These are phyloP conservation scores for Populus euphratica DNA, from an alignment of 345 rosid species.

Conservation along the genomic window DNA sequence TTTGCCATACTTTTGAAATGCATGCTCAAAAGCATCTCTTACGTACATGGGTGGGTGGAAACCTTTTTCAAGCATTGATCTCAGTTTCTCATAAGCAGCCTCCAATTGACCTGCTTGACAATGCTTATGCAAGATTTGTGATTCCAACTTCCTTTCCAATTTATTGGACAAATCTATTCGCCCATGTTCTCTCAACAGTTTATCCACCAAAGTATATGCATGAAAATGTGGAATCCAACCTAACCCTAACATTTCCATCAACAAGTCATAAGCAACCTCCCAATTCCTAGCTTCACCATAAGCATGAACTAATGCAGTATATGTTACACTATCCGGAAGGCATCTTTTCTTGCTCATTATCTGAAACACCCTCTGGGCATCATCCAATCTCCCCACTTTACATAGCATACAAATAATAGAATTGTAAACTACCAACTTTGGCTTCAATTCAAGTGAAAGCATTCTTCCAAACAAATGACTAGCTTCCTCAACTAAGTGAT, in stretches of 20 bases:
- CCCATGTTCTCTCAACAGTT: slow-evolving; percentile 28
- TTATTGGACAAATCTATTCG: slow-evolving; percentile 23
- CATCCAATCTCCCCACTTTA: slow-evolving; percentile 23
- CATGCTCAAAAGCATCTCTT: slow-evolving; percentile 23
- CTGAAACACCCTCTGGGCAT: slow-evolving; percentile 25
- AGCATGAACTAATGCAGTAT: slow-evolving; percentile 27
- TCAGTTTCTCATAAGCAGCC: slow-evolving; percentile 27
- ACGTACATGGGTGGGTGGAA: slow-evolving; percentile 22
- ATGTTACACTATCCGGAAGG: slow-evolving; percentile 26
- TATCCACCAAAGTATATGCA: slow-evolving; percentile 22
- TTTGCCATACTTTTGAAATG: slow-evolving; percentile 28
- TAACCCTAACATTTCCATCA: slow-evolving; percentile 27
- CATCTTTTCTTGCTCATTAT: slow-evolving; percentile 34
- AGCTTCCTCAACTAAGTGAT: too few species aligned
- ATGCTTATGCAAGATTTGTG: slow-evolving; percentile 30
- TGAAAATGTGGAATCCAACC: slow-evolving; percentile 29
- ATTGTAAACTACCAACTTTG: slow-evolving; percentile 29
- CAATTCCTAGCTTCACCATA: slow-evolving; percentile 25
- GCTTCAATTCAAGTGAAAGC: slow-evolving; percentile 25
- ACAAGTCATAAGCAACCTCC: slow-evolving; percentile 25
- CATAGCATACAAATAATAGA: slow-evolving; percentile 27
- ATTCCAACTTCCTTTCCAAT: slow-evolving; percentile 30
- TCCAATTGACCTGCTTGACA: slow-evolving; percentile 27
- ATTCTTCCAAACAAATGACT: background rate
- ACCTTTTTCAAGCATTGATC: slow-evolving; percentile 26